Evolutionary conservation across 306 rosid genomes (phyloP).

Genomic region (Citrullus mucosospermus): DNA sequence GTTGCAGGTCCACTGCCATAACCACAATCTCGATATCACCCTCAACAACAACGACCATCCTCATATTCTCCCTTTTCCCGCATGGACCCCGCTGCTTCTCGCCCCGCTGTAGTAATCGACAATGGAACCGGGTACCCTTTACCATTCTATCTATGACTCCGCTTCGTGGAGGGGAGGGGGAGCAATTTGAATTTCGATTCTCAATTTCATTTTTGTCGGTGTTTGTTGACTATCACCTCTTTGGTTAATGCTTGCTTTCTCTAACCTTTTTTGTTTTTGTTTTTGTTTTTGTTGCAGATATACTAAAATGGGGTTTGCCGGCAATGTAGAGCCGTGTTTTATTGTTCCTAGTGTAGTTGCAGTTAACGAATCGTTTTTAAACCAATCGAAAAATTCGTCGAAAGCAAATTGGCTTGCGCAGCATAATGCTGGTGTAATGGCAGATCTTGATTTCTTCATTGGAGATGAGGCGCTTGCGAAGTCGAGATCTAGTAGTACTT

Average conservation of each 20-base stretch:
- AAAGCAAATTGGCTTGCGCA: conserved; percentile 78
- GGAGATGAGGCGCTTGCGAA: conserved; percentile 85
- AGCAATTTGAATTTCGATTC: neutral
- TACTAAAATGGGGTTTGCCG: conserved; percentile 97
- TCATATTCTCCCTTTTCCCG: conserved; percentile 16
- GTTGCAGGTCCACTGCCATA: conserved; percentile 53
- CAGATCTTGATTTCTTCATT: conserved; percentile 96
- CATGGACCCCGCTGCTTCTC: conserved; percentile 90
- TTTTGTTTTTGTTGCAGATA: conserved; percentile 33
- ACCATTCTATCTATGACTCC: neutral
- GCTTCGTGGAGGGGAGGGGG: neutral
- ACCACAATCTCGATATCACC: neutral
- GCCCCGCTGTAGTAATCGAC: conserved; percentile 94
- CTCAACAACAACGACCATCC: neutral
- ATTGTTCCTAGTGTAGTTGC: conserved; percentile 84
- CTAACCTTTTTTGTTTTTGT: neutral
- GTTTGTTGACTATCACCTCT: neutral
- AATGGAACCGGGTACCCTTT: conserved; percentile 83
- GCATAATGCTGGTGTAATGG: conserved; percentile 98
- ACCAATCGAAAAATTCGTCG: conserved; percentile 55
- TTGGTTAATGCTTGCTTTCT: neutral
- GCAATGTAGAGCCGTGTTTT: conserved; percentile 93
- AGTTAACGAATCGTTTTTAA: conserved; percentile 70
- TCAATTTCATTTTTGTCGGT: neutral
- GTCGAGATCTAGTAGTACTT: conserved; percentile 73